Evolutionary conservation across 768 basidiomycete genomes (phyloP).

Genomic region (Trichaptum fuscoviolaceum): DNA sequence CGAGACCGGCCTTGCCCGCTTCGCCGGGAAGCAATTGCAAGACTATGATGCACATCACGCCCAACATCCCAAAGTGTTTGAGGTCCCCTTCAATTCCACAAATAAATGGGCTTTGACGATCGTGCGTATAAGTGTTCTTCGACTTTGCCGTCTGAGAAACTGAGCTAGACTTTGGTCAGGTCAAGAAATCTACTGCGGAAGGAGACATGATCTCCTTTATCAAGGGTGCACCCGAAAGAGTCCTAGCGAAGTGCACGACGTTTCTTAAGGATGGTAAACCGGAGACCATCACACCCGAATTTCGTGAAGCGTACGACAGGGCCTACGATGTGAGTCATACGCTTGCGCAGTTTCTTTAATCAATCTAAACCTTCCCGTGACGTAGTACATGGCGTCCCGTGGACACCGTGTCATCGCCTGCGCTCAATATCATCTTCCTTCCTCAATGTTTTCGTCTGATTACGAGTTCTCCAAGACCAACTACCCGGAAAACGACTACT

Average conservation of each 20-base stretch:
- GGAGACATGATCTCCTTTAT: constrained; percentile 52
- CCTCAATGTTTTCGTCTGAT: constrained; percentile 38
- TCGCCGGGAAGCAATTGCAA: constrained; percentile 50
- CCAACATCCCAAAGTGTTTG: constrained; percentile 55
- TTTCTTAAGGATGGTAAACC: constrained; percentile 48
- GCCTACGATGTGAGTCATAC: constrained; percentile 49
- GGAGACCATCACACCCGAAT: constrained; percentile 50
- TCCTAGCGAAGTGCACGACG: constrained; percentile 57
- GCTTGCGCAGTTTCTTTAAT: background rate
- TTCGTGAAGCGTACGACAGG: constrained; percentile 46
- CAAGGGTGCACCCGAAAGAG: constrained; percentile 68
- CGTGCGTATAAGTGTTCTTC: constrained; percentile 30
- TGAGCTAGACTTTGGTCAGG: constrained; percentile 25
- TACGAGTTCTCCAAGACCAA: constrained; percentile 53
- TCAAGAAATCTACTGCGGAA: constrained; percentile 47
- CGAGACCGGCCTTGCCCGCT: constrained; percentile 65
- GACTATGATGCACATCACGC: constrained; percentile 52
- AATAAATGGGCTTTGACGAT: constrained; percentile 73
- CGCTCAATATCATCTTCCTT: constrained; percentile 52
- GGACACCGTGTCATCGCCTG: constrained; percentile 74
- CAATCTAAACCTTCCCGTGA: constrained; percentile 8
- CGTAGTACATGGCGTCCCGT: constrained; percentile 70
- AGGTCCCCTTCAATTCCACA: constrained; percentile 69
- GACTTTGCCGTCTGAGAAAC: background rate
- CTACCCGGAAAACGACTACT: constrained; percentile 52